Conservation (phyloP, 441 rosid genomes). For the Omphalea diandra region DNA sequence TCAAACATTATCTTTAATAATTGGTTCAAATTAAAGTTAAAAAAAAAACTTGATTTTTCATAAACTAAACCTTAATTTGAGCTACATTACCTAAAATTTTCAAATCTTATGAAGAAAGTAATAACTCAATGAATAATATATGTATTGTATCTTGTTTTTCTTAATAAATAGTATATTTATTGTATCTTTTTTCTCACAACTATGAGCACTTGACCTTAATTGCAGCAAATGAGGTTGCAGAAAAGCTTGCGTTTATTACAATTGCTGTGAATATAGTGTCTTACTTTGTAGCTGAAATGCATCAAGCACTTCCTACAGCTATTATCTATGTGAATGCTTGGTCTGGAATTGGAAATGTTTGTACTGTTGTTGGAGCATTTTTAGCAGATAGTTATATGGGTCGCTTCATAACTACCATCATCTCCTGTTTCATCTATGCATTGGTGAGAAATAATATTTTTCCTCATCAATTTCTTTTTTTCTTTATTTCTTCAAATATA, state of each 20-base stretch:
- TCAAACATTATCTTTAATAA: too few species aligned
- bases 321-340: conserved; percentile 46
- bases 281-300: conserved; percentile 42
- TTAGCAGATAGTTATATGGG: conserved; percentile 56
- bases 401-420: conserved; percentile 40
- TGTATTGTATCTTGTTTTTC: too few species aligned
- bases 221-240: conserved; percentile 55
- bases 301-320: conserved; percentile 43
- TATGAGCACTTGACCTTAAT: not conserved
- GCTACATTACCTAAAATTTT: too few species aligned
- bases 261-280: conserved; percentile 52
- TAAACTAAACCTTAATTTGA: too few species aligned
- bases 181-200: too few species aligned
- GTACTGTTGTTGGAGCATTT: conserved; percentile 55
- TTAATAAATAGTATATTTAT: too few species aligned
- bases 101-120: too few species aligned
- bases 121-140: too few species aligned
- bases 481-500: too few species aligned
- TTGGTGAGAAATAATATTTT: conserved; percentile 25
- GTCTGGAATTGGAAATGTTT: conserved; percentile 50
- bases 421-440: conserved; percentile 45
- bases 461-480: too few species aligned
- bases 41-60: too few species aligned
- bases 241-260: conserved; percentile 55
- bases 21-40: too few species aligned